phyloP scores from a whole-genome alignment of 805 yeast species.

The Hanseniaspora guilliermondii region DNA sequence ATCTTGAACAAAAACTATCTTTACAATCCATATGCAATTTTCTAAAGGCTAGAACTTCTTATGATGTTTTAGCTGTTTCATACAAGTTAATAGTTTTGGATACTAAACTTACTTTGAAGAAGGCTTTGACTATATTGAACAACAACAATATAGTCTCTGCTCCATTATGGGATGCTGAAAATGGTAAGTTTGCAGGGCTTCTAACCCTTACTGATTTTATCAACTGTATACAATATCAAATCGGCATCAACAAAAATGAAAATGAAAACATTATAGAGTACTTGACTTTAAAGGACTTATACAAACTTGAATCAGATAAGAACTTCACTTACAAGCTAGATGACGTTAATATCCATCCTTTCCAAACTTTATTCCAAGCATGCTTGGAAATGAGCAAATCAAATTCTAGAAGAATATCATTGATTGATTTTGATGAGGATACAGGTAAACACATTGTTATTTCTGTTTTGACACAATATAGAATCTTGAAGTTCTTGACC shows the following conservation, averaged over 20 bases:
- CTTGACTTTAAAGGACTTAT: constrained; percentile 69
- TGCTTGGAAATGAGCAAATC: constrained; percentile 83
- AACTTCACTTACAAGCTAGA: constrained; percentile 71
- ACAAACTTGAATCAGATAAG: constrained; percentile 75
- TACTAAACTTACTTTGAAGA: constrained; percentile 77
- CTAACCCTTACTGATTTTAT: constrained; percentile 86
- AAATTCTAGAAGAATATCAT: constrained; percentile 83
- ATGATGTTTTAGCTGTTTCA: constrained; percentile 92
- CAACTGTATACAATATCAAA: constrained; percentile 87
- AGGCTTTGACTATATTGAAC: constrained; percentile 73
- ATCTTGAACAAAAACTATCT: constrained; percentile 59
- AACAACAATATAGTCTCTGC: constrained; percentile 94
- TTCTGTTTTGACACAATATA: constrained; percentile 86
- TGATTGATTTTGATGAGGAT: constrained; percentile 86
- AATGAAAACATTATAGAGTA: constrained; percentile 78
- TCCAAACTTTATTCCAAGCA: constrained; percentile 78
- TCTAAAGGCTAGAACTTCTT: constrained; percentile 79
- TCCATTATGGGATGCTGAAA: constrained; percentile 87
- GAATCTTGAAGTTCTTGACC: constrained; percentile 89
- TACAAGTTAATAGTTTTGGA: constrained; percentile 87
- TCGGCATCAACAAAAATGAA: constrained; percentile 58
- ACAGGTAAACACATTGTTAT: constrained; percentile 90
- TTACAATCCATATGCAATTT: constrained; percentile 72
- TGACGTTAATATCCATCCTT: constrained; percentile 80
- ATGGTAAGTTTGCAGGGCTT: constrained; percentile 85